Evolutionary conservation across 192 early-diverging fungal genomes (phyloP), one percentile per base, ranked within the genome.

Genomic region (Obelidium mucronatum): DNA sequence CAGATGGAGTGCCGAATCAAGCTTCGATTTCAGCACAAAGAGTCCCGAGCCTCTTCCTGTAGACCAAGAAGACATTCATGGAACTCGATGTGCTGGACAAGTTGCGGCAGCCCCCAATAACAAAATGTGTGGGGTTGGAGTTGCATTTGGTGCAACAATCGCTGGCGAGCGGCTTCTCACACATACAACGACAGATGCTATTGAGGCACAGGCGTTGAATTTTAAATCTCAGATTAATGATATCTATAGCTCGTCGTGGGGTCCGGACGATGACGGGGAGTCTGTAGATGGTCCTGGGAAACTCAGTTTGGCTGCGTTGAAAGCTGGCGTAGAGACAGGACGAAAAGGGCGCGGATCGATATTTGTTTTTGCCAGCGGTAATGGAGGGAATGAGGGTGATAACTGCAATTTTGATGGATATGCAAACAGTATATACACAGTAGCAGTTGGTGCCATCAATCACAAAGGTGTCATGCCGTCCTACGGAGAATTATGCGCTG

Each of bases 401-500:
- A 96, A 98, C 80, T 98, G 97, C 83, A 98, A 98, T 80, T 96
- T 93, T 87, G 95, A 98, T 81, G 94, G 96, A 8, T 97, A 96
- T 83, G 93, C 96, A 36, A 97, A 97, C 84, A 91, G 90, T 52
- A 91, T 96, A 3, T 95, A 94, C 77, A 97, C 97, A 0, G 89
- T 98, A 69, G 91, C 94, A 1, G 90, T 98, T 36, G 95, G 95
- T 3, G 96, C 97, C 24, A 90, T 98, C 40, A 90, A 92, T 69
- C 91, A 91, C 63, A 40, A 74, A 1, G 91, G 92, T 28, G 69
- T 82, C 0, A 92, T 94, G 77, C 94, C 97, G 3, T 83, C 82
- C 52, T 98, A 97, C 74, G 88, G 93, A 28, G 97, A 98, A 81
- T 73, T 80, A 5, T 98, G 97, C 75, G 87, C 92, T 36, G 96